These are phyloP conservation scores for Pseudevernia furfuracea DNA, from an alignment of 495 filamentous ascomycete species.

Conservation along the genomic window DNA sequence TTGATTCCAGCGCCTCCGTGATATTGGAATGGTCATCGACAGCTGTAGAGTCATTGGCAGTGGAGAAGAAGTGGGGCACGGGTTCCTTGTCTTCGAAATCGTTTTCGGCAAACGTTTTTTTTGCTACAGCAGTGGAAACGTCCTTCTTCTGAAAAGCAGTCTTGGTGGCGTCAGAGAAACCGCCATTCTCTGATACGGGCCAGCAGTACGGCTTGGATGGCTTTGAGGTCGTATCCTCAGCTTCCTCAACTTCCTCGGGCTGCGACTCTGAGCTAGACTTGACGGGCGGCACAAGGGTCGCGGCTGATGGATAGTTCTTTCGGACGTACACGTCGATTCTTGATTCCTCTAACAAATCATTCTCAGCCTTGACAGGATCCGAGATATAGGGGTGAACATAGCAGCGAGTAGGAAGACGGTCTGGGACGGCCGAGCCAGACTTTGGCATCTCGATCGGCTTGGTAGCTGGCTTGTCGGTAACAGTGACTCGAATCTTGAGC, in stretches of 20 bases:
- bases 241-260: conserved; percentile 8
- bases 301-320: conserved; percentile 16
- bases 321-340: conserved; percentile 5
- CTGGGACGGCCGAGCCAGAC: conserved; percentile 8
- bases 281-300: conserved; percentile 10
- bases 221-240: neutral
- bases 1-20: conserved; percentile 22
- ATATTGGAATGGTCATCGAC: conserved; percentile 33
- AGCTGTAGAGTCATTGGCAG: conserved; percentile 30
- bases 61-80: conserved; percentile 26
- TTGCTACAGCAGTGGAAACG: conserved; percentile 3
- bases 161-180: conserved; percentile 19
- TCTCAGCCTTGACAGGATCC: conserved; percentile 18
- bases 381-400: conserved; percentile 25
- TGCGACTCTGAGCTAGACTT: conserved; percentile 13
- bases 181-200: conserved; percentile 17
- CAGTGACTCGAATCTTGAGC: conserved; percentile 76
- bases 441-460: conserved; percentile 19
- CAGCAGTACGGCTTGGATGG: conserved; percentile 15
- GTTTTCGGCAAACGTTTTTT: conserved; percentile 9
- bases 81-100: conserved; percentile 26
- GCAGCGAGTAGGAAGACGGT: conserved; percentile 22
- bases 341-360: conserved; percentile 5
- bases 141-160: conserved; percentile 19
- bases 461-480: conserved; percentile 20